Conservation (phyloP, 164 flowering plant genomes). For the Vitis riparia region DNA sequence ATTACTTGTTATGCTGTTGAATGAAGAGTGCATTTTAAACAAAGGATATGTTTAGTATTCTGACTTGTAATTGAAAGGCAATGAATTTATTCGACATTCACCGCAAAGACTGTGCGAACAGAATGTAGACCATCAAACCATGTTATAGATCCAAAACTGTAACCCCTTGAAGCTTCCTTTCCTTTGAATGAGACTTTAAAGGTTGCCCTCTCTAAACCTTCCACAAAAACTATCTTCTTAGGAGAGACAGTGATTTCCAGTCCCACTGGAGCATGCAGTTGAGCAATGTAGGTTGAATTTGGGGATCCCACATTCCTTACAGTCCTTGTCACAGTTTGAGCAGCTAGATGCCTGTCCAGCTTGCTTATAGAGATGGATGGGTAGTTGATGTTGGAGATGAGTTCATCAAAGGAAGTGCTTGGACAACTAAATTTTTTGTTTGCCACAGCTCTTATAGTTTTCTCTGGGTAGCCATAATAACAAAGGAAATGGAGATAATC, state of each 20-base stretch:
- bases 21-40: no score
- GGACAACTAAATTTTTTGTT: constrained; percentile 62
- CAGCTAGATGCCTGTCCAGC: constrained; percentile 25
- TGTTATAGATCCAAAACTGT: constrained; percentile 60
- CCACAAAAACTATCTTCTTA: constrained; percentile 37
- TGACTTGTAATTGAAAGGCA: no score
- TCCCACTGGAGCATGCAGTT: constrained; percentile 40
- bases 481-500: constrained; percentile 72
- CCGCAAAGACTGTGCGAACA: constrained; percentile 61
- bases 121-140: constrained; percentile 63
- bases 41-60: no score
- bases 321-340: constrained; percentile 36
- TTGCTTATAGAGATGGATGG: constrained; percentile 72
- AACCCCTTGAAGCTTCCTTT: constrained; percentile 46
- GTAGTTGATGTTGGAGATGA: constrained; percentile 68
- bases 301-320: constrained; percentile 61
- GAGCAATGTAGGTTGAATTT: constrained; percentile 50
- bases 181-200: constrained; percentile 49
- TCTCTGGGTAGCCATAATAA: constrained; percentile 52
- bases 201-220: constrained; percentile 25
- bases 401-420: constrained; percentile 29
- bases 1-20: no score
- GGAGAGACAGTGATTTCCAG: constrained; percentile 54
- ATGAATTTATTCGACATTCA: constrained; percentile 43
- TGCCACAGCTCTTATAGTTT: constrained; percentile 44